Percentiles rank a stretch among this genome's conserved stretches.
These are phyloP conservation scores for Fusarium luffae DNA, from an alignment of 2,329 filamentous ascomycete genomes.

Conservation along the genomic window DNA sequence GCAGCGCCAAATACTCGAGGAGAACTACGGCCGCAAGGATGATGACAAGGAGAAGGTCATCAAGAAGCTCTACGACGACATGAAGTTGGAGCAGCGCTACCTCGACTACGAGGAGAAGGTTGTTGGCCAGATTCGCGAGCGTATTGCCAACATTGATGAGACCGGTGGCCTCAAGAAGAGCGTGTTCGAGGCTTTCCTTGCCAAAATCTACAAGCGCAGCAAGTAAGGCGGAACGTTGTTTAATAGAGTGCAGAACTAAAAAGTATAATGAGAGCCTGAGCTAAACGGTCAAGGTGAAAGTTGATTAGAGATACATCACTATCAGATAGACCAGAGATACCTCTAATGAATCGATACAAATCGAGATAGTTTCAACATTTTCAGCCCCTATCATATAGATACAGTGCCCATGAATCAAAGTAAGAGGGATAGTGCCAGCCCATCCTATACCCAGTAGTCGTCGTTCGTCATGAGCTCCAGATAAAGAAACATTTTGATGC, in stretches of 20 bases:
- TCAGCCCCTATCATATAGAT: background rate
- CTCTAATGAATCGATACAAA: slow-evolving; percentile 19
- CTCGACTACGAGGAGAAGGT: slow-evolving; percentile 89
- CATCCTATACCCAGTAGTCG: background rate
- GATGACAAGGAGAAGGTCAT: slow-evolving; percentile 82
- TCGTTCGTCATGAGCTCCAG: background rate
- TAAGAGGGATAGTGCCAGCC: slow-evolving; percentile 10
- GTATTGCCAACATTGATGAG: slow-evolving; percentile 87
- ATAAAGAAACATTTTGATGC: slow-evolving; percentile 9
- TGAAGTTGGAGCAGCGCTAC: slow-evolving; percentile 86
- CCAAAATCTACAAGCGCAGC: slow-evolving; percentile 98
- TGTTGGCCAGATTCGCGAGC: slow-evolving; percentile 78
- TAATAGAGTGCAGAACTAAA: slow-evolving; percentile 8
- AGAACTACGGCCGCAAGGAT: slow-evolving; percentile 95
- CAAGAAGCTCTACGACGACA: slow-evolving; percentile 88
- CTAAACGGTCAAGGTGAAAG: slow-evolving; percentile 9
- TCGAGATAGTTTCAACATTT: background rate
- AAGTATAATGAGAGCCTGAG: background rate
- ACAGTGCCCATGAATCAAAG: background rate
- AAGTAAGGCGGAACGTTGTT: slow-evolving; percentile 68
- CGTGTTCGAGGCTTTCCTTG: slow-evolving; percentile 88
- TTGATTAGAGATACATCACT: slow-evolving; percentile 21
- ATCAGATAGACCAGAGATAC: slow-evolving; percentile 31
- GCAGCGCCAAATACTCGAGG: slow-evolving; percentile 87
- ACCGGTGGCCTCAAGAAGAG: slow-evolving; percentile 87